Conservation (phyloP, 768 basidiomycete species). For the Naganishia vishniacii region DNA sequence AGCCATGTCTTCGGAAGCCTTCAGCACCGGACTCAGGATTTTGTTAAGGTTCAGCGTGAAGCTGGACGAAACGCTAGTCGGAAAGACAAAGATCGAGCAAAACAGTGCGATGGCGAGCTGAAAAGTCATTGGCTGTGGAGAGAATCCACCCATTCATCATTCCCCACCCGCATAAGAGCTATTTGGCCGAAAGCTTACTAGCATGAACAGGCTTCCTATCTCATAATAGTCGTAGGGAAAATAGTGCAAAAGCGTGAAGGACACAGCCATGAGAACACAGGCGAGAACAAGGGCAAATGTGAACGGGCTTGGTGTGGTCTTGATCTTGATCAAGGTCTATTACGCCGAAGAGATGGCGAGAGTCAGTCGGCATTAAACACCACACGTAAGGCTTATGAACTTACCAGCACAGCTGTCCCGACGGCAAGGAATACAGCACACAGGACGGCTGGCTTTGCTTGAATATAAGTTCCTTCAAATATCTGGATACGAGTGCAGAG, state of each 20-base stretch:
- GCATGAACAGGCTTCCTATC: constrained; percentile 26
- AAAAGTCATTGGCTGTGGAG: constrained; percentile 41
- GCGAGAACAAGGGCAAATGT: constrained; percentile 44
- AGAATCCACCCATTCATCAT: not conserved
- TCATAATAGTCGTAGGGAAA: constrained; percentile 25
- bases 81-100: constrained; percentile 40
- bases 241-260: constrained; percentile 23
- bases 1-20: constrained; percentile 32
- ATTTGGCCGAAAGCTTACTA: constrained; percentile 1
- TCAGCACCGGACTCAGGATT: constrained; percentile 34
- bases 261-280: constrained; percentile 44
- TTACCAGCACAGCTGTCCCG: constrained; percentile 36
- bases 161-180: not conserved
- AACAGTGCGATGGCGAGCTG: constrained; percentile 38
- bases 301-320: constrained; percentile 42
- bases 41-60: constrained; percentile 38
- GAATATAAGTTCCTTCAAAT: constrained; percentile 43
- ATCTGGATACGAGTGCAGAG: constrained; percentile 33
- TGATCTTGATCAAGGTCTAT: constrained; percentile 41
- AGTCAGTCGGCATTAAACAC: too few species aligned
- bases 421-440: constrained; percentile 40
- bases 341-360: not conserved
- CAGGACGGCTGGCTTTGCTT: constrained; percentile 39
- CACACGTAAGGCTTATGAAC: not conserved
- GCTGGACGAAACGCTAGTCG: constrained; percentile 39